Evolutionary conservation across 768 basidiomycete species (phyloP).

Genomic region (Lanmaoa pseudosensibilis): DNA sequence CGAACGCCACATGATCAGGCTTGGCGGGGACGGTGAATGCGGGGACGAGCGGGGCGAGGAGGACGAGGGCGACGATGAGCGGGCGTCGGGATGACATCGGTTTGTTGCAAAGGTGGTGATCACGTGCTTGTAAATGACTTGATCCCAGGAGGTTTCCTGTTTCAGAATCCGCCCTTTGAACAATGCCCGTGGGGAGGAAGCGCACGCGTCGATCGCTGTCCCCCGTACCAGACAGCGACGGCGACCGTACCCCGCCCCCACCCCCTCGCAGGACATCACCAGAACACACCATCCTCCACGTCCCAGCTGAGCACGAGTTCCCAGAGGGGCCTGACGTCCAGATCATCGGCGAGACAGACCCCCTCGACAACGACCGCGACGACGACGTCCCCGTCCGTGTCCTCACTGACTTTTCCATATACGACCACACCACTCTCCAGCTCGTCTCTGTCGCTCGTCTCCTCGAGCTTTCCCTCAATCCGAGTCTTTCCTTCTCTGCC

Average conservation of each 20-base stretch:
- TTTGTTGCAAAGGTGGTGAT: background rate
- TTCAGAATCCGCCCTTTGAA: conserved; percentile 7
- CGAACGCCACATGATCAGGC: conserved; percentile 59
- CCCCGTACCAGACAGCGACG: conserved; percentile 19
- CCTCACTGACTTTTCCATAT: conserved; percentile 55
- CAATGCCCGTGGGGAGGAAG: conserved; percentile 24
- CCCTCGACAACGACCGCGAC: conserved; percentile 27
- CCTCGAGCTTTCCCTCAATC: conserved; percentile 29
- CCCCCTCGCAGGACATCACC: conserved; percentile 7
- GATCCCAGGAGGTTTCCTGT: background rate
- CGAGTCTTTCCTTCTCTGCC: conserved; percentile 33
- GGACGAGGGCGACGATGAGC: conserved; percentile 5
- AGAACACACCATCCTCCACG: conserved; percentile 15
- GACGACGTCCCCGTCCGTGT: conserved; percentile 55
- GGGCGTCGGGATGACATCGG: conserved; percentile 16
- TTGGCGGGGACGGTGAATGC: conserved; percentile 26
- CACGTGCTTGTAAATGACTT: conserved; percentile 8
- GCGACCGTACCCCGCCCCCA: conserved; percentile 5
- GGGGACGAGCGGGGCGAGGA: conserved; percentile 5
- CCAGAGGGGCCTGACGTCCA: conserved; percentile 42
- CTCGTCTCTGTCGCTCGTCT: conserved; percentile 45
- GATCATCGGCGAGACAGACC: conserved; percentile 44
- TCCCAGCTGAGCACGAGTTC: conserved; percentile 32
- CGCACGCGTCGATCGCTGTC: conserved; percentile 26
- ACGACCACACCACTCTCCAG: conserved; percentile 38